Base-by-base conservation (phyloP, 306 rosid genomes). In the Quercus alba region DNA sequence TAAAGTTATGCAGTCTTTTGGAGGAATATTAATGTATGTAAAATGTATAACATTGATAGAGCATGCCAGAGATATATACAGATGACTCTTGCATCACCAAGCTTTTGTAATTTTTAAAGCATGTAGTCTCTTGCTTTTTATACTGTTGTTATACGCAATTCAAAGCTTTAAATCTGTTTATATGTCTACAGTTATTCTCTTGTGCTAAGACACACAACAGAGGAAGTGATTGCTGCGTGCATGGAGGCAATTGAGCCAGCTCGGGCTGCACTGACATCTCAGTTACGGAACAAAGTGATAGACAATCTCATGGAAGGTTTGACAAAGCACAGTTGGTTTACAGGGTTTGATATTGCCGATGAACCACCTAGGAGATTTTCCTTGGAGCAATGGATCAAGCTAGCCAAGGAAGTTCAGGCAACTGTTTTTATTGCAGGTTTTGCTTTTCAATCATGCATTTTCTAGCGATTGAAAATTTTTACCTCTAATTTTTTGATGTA, bases 171-270 rank as follows among this genome's bases (percentile, higher is more conserved):
- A 70, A 63, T 19, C 31, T 70, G 26, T 18, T 71, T 85, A 51
- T 85, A 82, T 71, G 17, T 82, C 28, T 75, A 73, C 87, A 94
- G 99, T 70, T 94, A 94, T 76, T 94, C 97, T 81, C 94, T 94
- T 83, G 91, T 94, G 72, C 94, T 94, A 56, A 85, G 99, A 74
- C 99, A 94, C 90, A 94, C 99, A 78, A 93, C 97, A 6, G 99
- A 94, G 85, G 99, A 94, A 86, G 99, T 94, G 82, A 92, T 94
- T 83, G 95, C 84, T 75, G 97, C 97, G 58, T 92, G 99, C 82
- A 64, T 80, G 25, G 97, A 94, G 84, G 95, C 97, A 64, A 87
- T 90, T 80, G 97, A 94, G 77, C 97, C 99, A 76, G 87, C 84
- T 57, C 89, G 90, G 55, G 95, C 88, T 69, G 95, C 92, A 57